A percentile compares a stretch with the other conserved stretches of the same genome.
phyloP scores from a whole-genome alignment of 1,284 basidiomycete genomes.

The Marasmius fiardii region DNA sequence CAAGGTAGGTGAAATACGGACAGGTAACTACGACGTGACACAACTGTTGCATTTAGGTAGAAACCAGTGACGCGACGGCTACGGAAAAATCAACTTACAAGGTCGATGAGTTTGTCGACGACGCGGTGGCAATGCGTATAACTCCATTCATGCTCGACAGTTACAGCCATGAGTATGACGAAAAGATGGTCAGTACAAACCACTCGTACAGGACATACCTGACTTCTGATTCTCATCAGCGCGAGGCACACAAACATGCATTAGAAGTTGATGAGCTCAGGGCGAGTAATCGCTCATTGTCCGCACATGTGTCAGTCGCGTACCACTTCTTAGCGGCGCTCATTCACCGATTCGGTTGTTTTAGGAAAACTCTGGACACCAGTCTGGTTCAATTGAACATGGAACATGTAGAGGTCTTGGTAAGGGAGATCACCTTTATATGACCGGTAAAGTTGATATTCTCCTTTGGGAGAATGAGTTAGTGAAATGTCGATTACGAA shows the following conservation, averaged over 20 bases:
- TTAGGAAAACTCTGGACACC: constrained; percentile 75
- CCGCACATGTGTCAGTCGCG: constrained; percentile 71
- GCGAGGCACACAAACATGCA: constrained; percentile 72
- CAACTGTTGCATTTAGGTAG: constrained; percentile 22
- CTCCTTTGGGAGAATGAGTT: constrained; percentile 69
- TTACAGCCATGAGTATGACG: constrained; percentile 86
- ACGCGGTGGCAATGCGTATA: constrained; percentile 80
- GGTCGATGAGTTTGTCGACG: constrained; percentile 81
- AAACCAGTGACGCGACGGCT: constrained; percentile 25
- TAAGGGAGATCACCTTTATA: constrained; percentile 28
- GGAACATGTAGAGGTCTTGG: constrained; percentile 76
- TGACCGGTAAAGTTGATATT: neutral
- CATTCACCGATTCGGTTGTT: neutral
- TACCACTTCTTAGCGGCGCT: neutral
- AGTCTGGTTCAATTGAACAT: constrained; percentile 76
- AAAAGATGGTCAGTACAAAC: constrained; percentile 39
- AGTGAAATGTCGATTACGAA: constrained; percentile 80
- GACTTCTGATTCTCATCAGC: constrained; percentile 26
- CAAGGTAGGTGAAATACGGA: constrained; percentile 37
- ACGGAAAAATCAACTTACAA: constrained; percentile 44
- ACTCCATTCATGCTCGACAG: constrained; percentile 91
- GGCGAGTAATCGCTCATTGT: constrained; percentile 74
- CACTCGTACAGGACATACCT: neutral
- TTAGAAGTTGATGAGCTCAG: constrained; percentile 79
- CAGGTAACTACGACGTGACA: neutral